Evolutionary conservation across 2,329 filamentous ascomycete genomes (phyloP), one percentile per base, ranked within the genome.

Genomic region (Sphaerulina musiva): DNA sequence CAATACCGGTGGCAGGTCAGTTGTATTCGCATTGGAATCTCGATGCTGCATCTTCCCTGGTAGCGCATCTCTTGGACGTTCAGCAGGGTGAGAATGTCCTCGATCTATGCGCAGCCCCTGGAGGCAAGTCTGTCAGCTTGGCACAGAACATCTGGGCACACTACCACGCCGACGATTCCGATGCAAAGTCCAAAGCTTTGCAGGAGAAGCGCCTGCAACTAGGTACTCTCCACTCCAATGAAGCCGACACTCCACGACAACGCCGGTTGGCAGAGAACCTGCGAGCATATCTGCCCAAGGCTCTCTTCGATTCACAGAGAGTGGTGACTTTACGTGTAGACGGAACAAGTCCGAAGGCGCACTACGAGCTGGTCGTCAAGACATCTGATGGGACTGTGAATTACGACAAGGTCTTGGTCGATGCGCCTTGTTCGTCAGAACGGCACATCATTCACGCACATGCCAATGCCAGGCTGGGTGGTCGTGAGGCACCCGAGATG

Each of bases 391-490:
- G 68, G 0, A 57, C 62, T 1, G 66, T 65, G 2, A 66, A 68
- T 7, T 74, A 72, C 55, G 72, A 74, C 52, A 71, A 69, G 47
- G 70, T 73, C 0, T 64, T 74, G 2, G 63, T 74, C 5, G 72
- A 74, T 52, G 71, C 71, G 3, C 71, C 72, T 11, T 74, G 72
- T 55, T 73, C 70, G 4, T 71, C 69, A 32, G 71, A 74, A 55
- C 64, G 72, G 11, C 71, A 74, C 47, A 66, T 74, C 31, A 65
- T 74, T 26, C 66, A 70, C 29, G 61, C 59, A 11, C 66, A 69
- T 38, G 58, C 58, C 14, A 66, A 64, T 44, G 70, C 69, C 2
- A 60, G 54, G 12, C 51, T 54, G 0, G 54, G 54, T 17, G 54
- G 54, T 38, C 34, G 54, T 7, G 50, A 63, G 1, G 66, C 68